These are phyloP conservation scores for Microdochium paspali DNA, from an alignment of 2,329 filamentous ascomycete species.

Conservation along the genomic window DNA sequence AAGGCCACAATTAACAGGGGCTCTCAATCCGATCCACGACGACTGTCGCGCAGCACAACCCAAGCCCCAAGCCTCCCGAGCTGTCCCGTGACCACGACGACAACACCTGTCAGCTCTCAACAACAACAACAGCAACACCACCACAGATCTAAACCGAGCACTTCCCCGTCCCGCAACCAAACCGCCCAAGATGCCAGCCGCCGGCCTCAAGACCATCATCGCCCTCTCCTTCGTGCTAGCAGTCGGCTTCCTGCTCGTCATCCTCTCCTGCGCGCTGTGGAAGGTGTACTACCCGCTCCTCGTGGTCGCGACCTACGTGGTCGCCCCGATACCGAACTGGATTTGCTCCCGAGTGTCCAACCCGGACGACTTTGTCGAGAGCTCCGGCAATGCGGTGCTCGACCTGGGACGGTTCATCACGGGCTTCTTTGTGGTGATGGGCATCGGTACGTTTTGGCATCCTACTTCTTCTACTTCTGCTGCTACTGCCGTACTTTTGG, in stretches of 20 bases:
- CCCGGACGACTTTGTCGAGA: conserved; percentile 91
- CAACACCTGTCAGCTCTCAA: neutral
- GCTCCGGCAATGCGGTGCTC: conserved; percentile 71
- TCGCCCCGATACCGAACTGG: conserved; percentile 95
- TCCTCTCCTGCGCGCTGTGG: conserved; percentile 93
- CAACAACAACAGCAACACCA: neutral
- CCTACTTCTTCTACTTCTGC: too few species aligned
- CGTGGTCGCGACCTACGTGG: conserved; percentile 89
- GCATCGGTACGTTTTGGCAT: conserved; percentile 62
- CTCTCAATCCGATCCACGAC: too few species aligned
- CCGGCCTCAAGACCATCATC: conserved; percentile 98
- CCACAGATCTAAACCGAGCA: neutral
- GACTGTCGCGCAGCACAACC: too few species aligned
- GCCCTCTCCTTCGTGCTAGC: conserved; percentile 97
- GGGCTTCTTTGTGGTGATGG: conserved; percentile 94
- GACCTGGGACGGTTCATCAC: conserved; percentile 93
- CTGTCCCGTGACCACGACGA: too few species aligned
- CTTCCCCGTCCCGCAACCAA: neutral
- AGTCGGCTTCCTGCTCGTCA: conserved; percentile 97
- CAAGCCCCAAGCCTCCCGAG: too few species aligned
- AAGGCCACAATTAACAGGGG: too few species aligned
- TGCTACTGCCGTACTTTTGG: too few species aligned
- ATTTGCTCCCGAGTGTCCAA: conserved; percentile 82
- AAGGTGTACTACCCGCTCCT: conserved; percentile 90
- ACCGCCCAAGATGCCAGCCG: conserved; percentile 51